Base-by-base conservation (phyloP, 78 protist genomes). In the Paulinella micropora region DNA sequence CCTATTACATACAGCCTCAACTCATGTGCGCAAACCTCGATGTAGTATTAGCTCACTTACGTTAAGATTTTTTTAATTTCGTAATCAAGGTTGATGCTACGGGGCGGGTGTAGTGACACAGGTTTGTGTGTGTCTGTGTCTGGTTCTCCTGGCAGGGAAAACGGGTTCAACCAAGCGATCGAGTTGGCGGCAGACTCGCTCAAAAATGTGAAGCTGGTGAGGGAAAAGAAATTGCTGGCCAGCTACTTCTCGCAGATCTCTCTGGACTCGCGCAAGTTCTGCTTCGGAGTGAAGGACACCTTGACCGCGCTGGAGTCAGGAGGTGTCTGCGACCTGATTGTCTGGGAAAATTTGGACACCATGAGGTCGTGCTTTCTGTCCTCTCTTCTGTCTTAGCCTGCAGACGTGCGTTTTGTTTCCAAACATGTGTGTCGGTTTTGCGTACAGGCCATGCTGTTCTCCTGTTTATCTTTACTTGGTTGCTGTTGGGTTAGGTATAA, bases 81-180 rank as follows among this genome's bases (percentile, higher is more conserved):
- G n/a, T n/a, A n/a, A n/a, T n/a, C n/a, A n/a, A n/a, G n/a, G n/a
- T n/a, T n/a, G n/a, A n/a, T n/a, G n/a, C n/a, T n/a, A n/a, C n/a
- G n/a, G n/a, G n/a, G n/a, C n/a, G n/a, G n/a, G n/a, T n/a, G n/a
- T n/a, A n/a, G n/a, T n/a, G n/a, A n/a, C n/a, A n/a, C n/a, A n/a
- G n/a, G n/a, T n/a, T n/a, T n/a, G n/a, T n/a, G n/a, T n/a, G n/a
- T n/a, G n/a, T n/a, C n/a, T n/a, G n/a, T n/a, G n/a, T n/a, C n/a
- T n/a, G n/a, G n/a, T n/a, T n/a, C n/a, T n/a, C n/a, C n/a, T n/a
- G n/a, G n/a, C n/a, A n/a, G n/a, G 28, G 99, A 98, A 90, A 95
- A 93, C 93, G 99, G 99, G 35, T 96, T 99, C 96, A 98, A 96
- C 94, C 98, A 95, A 94, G 99, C 99, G 34, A 99, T 99, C 69